Evolutionary conservation across 2,329 filamentous ascomycete genomes (phyloP), one percentile per base, ranked within the genome.

Genomic region (Exophiala sp.): DNA sequence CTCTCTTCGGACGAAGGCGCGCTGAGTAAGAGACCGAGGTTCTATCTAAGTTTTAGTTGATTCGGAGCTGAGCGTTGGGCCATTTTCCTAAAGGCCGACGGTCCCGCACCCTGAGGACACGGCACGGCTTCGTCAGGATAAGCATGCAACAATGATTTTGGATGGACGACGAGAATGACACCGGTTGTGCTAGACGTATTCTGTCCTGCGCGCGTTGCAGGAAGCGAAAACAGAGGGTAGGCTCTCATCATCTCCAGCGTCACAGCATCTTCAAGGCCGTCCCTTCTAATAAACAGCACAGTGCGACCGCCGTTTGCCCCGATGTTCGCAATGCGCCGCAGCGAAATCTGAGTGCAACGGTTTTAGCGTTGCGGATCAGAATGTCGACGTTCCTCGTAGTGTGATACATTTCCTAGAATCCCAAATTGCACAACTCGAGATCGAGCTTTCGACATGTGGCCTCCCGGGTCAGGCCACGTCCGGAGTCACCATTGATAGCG

Each of bases 361-460:
- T 10, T 43, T 55, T 20, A 52, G 44, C 12, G 54, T 55, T 11
- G 35, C 51, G 14, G 49, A 55, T 2, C 52, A 42, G 9, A n/a
- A 44, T 3, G 34, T 41, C 16, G 48, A 55, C 7, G 40, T 65
- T 3, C 63, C 63, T 1, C 62, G 63, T 45, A 65, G 63, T 47
- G 59, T 65, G 5, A 57, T 65, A n/a, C 62, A 63, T 40, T 57
- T 58, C 41, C 53, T 65, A 0, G 64, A 65, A 48, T 58, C 57
- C 7, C 62, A 65, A 47, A 65, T 65, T 50, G 63, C 63, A 9
- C 55, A 57, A 2, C 47, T 63, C 8, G 63, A 65, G 53, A 62
- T 53, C 14, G 60, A 61, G 29, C 56, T 14, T 24, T n/a, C 33
- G 10, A 14, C 44, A 20, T n/a, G 11, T 20, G 21, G n/a, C 9